Evolutionary conservation across 805 yeast genomes (phyloP), one percentile per base, ranked within the genome.

Genomic region (Candida krabiensis): DNA sequence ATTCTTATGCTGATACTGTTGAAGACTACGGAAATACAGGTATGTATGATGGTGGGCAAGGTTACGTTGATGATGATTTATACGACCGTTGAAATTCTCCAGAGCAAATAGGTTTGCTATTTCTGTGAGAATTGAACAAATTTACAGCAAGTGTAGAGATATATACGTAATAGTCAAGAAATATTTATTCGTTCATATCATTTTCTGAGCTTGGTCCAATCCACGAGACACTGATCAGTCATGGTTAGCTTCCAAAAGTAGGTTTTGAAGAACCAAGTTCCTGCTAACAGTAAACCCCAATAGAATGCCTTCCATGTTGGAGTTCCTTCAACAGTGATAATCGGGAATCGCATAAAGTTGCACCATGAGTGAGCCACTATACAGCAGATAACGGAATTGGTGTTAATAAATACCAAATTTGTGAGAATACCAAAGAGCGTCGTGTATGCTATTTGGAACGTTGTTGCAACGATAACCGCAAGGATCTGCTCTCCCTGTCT

Each of bases 301-400:
- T 76, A 75, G 1, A 50, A 28, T 9, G 40, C n/a, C 27, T 58
- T 56, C 61, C 69, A 61, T 2, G 29, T 9, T 2, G 37, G 11
- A 4, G 43, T 22, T 4, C 52, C 53, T 13, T 41, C 36, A 2
- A 46, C 38, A 5, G 32, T 37, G 9, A 56, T 22, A 8, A 33
- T 32, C 9, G 96, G 96, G 26, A 86, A 71, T 0, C 93, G 90
- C 62, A 81, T 66, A 37, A 70, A 60, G 56, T 87, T 87, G 57
- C 96, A 86, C 40, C 81, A 68, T 1, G 71, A 53, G 55, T 87
- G 96, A 4, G 76, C 78, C 1, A 70, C 58, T 8, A 80, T 59
- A 18, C 82, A 67, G 15, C 79, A 64, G 80, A 81, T 79, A 7
- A 83, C 48, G 35, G 72, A 74, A 17, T 69, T 70, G 1, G 78